Evolutionary conservation across 2,329 filamentous ascomycete genomes (phyloP).

Genomic region (Sporothrix pallida): DNA sequence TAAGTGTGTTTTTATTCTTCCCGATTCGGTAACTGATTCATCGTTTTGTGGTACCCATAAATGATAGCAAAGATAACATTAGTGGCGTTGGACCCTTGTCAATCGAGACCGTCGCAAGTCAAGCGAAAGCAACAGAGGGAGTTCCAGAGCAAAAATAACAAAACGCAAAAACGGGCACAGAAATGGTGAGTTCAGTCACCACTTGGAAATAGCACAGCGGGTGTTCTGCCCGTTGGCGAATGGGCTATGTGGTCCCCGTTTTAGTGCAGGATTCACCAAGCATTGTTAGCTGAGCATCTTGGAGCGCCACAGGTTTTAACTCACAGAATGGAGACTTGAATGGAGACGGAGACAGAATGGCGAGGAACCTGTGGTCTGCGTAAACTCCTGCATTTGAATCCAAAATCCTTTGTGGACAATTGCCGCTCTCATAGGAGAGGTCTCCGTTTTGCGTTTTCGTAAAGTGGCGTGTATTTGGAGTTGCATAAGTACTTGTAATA

Average conservation of each 20-base stretch:
- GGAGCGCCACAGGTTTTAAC: neutral
- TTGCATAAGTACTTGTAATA: too few relatives aligned
- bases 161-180: neutral
- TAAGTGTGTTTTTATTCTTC: neutral
- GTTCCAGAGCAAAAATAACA: neutral
- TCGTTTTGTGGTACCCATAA: neutral
- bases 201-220: neutral
- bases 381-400: neutral
- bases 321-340: too few relatives aligned
- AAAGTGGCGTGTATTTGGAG: too few relatives aligned
- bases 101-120: neutral
- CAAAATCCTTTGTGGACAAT: neutral
- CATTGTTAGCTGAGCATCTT: neutral
- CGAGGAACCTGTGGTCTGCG: too few relatives aligned
- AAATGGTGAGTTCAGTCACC: neutral
- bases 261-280: slow-evolving; percentile 7
- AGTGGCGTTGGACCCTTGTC: neutral
- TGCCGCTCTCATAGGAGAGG: too few relatives aligned
- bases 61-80: neutral
- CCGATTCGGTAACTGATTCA: neutral
- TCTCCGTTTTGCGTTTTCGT: too few relatives aligned
- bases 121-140: neutral
- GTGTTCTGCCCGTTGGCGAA: neutral
- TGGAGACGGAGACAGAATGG: neutral
- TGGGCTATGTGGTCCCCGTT: neutral